A percentile compares a stretch with the other conserved stretches of the same genome.
phyloP scores from a whole-genome alignment of 2,329 filamentous ascomycete species.

The Fusarium sacchari region DNA sequence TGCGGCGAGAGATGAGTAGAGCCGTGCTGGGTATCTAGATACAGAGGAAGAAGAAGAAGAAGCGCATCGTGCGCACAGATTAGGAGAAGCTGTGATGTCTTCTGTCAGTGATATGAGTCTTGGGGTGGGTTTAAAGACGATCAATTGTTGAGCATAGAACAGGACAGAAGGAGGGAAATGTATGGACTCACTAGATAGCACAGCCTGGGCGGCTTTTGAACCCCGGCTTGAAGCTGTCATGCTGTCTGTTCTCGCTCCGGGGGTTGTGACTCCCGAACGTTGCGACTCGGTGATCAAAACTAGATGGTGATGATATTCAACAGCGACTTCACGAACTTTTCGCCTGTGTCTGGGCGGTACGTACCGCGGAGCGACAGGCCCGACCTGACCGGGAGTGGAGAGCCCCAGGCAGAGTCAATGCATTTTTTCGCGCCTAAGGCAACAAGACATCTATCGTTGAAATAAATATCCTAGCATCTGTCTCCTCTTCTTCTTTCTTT shows the following conservation, averaged over 20 bases:
- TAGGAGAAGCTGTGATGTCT: slow-evolving; percentile 42
- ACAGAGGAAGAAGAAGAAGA: slow-evolving; percentile 40
- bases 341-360: slow-evolving; percentile 33
- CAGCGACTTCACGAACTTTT: slow-evolving; percentile 44
- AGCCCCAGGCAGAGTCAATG: background rate
- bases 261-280: slow-evolving; percentile 21
- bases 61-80: slow-evolving; percentile 53
- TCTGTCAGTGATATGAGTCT: slow-evolving; percentile 18
- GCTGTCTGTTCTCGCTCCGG: slow-evolving; percentile 25
- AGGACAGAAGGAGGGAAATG: background rate
- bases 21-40: slow-evolving; percentile 44
- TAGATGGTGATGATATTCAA: slow-evolving; percentile 37
- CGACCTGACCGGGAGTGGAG: background rate
- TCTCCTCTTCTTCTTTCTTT: slow-evolving; percentile 41
- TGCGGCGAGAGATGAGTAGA: slow-evolving; percentile 50
- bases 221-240: slow-evolving; percentile 69
- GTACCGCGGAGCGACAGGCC: slow-evolving; percentile 27
- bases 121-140: background rate
- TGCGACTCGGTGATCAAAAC: slow-evolving; percentile 26
- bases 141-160: background rate
- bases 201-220: slow-evolving; percentile 58
- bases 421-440: slow-evolving; percentile 43
- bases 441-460: slow-evolving; percentile 10
- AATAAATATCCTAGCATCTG: slow-evolving; percentile 19
- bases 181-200: slow-evolving; percentile 59